Evolutionary conservation across 768 basidiomycete genomes (phyloP), one percentile per base, ranked within the genome.

Genomic region (Mycena chlorophos): DNA sequence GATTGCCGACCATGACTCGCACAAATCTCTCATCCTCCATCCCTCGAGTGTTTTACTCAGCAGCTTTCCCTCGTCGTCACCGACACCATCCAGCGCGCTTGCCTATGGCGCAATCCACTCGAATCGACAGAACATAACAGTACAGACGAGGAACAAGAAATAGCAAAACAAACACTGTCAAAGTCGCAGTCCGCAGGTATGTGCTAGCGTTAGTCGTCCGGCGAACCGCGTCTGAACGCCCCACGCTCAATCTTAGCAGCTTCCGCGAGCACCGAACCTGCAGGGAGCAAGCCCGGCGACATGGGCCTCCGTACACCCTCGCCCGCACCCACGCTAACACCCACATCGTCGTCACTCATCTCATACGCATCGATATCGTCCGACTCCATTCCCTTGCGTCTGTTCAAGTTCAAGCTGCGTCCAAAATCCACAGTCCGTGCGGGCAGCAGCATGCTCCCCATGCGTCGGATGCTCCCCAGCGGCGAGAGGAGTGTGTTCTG

Each of bases 161-260:
- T 34, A 34, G 17, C 31, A 34, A 34, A 34, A 34, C 31, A 17
- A 12, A 20, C 39, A 40, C 13, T 12, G 6, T 19, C 6, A 13
- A 40, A 10, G 39, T 12, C 19, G 6, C 8, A 34, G 31, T 8
- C 8, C 10, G 6, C 39, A 20, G 12, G 19, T 6, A 40, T 5
- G 13, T 12, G 6, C 13, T 20, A 46, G 45, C 23, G 10, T 34
- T 27, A 46, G 20, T 46, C 23, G 13, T 46, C 45, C 23, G 45
- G 45, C 26, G 45, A 46, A 46, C 13, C 25, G 23, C 45, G 45
- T 25, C 45, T 46, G 49, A 51, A 17, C 49, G 49, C 49, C 20
- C 28, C 46, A 26, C 60, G 56, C 58, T 70, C 69, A 40, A 72
- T 72, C 37, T 62, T 61, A 43, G 67, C 71, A 51, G 70, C 68